Evolutionary conservation across 345 rosid species (phyloP), one percentile per base, ranked within the genome.

Genomic region (Stellera chamaejasme): DNA sequence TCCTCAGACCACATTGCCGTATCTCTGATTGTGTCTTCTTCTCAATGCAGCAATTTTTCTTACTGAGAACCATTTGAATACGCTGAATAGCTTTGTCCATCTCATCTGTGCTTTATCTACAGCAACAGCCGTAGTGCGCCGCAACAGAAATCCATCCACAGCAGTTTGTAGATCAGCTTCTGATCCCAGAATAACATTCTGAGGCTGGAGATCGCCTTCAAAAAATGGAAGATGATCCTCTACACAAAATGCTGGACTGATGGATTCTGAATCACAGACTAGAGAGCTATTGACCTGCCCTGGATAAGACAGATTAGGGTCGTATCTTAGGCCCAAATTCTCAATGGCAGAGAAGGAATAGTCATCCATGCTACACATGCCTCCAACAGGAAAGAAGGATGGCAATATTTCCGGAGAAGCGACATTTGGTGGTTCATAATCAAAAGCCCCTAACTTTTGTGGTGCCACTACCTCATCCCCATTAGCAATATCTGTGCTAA

Each of bases 41-140:
- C 63, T 82, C 52, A 58, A 62, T 50, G 72, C 72, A 62, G 75
- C 90, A 49, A 60, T 69, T 63, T 58, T 87, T 71, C 74, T 77
- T 28, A 89, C 69, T 13, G 82, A 73, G 55, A 93, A 76, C 93
- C 90, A 88, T 71, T 84, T 86, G 57, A 90, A 70, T 55, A 93
- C 87, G 36, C 88, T 84, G 62, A 74, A 84, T 45, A 93, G 66
- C 81, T 79, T 93, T 45, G 83, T 80, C 99, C 99, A 93, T 71
- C 97, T 80, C 75, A 63, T 84, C 57, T 84, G 84, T 25, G 95
- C 97, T 62, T 79, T 79, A 50, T 60, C 84, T 6, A 69, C 71
- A 13, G 70, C 67, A 50, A 62, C 84, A 8, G 69, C 71, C 13
- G 70, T 68, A 23, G 76, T 53, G 23, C 71, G 81, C 51, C 72